These are phyloP conservation scores for Termitomyces sp. DNA, from an alignment of 768 basidiomycete genomes.

Conservation along the genomic window DNA sequence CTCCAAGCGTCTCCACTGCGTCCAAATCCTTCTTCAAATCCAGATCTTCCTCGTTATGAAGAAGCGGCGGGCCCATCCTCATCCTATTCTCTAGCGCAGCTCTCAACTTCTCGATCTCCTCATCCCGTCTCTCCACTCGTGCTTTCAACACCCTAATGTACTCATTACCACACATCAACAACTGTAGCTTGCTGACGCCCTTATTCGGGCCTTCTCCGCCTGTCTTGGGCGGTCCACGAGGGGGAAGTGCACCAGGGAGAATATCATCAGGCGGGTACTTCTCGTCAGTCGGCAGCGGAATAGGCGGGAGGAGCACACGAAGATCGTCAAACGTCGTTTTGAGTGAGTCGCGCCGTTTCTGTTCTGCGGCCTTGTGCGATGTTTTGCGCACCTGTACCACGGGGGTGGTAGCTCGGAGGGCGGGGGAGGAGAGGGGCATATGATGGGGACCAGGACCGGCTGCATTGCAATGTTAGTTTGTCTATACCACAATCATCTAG, in stretches of 20 bases:
- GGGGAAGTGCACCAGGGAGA: slow-evolving; percentile 86
- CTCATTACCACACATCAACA: slow-evolving; percentile 89
- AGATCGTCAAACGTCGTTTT: slow-evolving; percentile 92
- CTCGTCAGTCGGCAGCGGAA: slow-evolving; percentile 78
- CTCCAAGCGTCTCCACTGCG: slow-evolving; percentile 40
- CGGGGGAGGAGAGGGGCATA: slow-evolving; percentile 8
- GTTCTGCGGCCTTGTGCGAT: slow-evolving; percentile 95
- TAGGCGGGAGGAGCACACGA: slow-evolving; percentile 80
- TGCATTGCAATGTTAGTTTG: slow-evolving; percentile 6
- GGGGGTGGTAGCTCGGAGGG: slow-evolving; percentile 13
- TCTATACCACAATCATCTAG: background rate
- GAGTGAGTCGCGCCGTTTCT: slow-evolving; percentile 93
- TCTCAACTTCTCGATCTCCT: slow-evolving; percentile 68
- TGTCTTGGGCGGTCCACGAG: slow-evolving; percentile 83
- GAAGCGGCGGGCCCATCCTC: slow-evolving; percentile 34
- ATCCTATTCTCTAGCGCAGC: slow-evolving; percentile 61
- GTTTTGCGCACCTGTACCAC: slow-evolving; percentile 60
- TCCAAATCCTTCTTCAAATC: slow-evolving; percentile 65
- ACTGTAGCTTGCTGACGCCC: slow-evolving; percentile 89
- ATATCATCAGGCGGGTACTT: slow-evolving; percentile 70
- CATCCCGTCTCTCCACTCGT: slow-evolving; percentile 77
- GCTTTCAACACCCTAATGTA: slow-evolving; percentile 76
- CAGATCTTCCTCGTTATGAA: slow-evolving; percentile 33
- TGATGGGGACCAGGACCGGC: slow-evolving; percentile 22
- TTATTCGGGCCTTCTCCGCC: slow-evolving; percentile 92